A percentile compares a stretch with the other conserved stretches of the same genome.
Evolutionary conservation across 345 rosid genomes (phyloP).

Genomic region (Carallia brachiata): DNA sequence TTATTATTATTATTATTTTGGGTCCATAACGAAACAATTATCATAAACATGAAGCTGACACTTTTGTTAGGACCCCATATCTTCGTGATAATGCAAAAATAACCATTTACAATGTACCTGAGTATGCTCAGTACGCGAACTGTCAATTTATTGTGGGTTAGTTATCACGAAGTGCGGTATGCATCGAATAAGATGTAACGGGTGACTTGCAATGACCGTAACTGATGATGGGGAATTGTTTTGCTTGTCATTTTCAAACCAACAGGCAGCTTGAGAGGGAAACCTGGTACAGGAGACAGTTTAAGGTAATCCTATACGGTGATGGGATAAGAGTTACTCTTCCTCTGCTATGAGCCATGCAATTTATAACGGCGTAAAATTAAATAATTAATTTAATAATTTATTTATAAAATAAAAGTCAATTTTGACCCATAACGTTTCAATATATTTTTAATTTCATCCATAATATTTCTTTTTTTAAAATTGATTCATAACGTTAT

Average conservation of each 20-base stretch:
- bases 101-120: neutral
- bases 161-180: no score
- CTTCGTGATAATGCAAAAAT: no score
- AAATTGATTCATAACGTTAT: no score
- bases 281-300: constrained; percentile 17
- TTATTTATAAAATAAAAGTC: no score
- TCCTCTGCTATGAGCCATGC: neutral
- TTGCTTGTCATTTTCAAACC: constrained; percentile 3
- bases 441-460: no score
- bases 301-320: neutral
- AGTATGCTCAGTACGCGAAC: neutral
- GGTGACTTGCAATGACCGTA: neutral
- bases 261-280: constrained; percentile 4
- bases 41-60: neutral
- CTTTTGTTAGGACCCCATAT: no score
- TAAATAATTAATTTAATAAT: no score
- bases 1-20: no score
- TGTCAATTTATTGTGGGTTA: no score
- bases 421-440: no score
- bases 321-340: neutral
- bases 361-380: no score
- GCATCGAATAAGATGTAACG: neutral
- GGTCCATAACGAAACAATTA: neutral
- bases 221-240: neutral
- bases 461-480: no score